phyloP scores from a whole-genome alignment of 164 flowering plant species.

The Akebia trifoliata region DNA sequence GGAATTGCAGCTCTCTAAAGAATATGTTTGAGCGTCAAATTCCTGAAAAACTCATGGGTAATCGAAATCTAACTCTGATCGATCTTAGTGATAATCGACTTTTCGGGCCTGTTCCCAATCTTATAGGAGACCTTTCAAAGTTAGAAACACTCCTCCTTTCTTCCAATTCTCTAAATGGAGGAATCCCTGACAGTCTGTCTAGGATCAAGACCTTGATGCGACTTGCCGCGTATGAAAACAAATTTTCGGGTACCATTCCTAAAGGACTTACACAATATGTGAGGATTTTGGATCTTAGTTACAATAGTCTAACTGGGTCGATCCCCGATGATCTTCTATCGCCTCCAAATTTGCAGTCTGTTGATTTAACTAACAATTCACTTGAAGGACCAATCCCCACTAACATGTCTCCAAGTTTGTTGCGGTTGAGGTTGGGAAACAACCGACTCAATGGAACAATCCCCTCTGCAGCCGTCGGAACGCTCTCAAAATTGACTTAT shows the following conservation, averaged over 20 bases:
- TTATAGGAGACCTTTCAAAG: slow-evolving; percentile 40
- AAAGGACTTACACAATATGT: slow-evolving; percentile 29
- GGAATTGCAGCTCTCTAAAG: slow-evolving; percentile 31
- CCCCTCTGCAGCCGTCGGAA: slow-evolving; percentile 23
- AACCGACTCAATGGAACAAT: slow-evolving; percentile 41
- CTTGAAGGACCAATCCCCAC: slow-evolving; percentile 48
- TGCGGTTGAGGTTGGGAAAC: slow-evolving; percentile 54
- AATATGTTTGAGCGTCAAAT: slow-evolving; percentile 30
- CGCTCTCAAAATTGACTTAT: slow-evolving; percentile 37
- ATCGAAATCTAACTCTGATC: slow-evolving; percentile 36
- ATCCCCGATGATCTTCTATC: slow-evolving; percentile 51
- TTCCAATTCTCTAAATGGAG: slow-evolving; percentile 37
- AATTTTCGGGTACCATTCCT: slow-evolving; percentile 45
- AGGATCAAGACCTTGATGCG: slow-evolving; percentile 33
- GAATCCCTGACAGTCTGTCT: slow-evolving; percentile 38
- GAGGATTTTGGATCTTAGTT: slow-evolving; percentile 53
- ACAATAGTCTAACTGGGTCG: slow-evolving; percentile 37
- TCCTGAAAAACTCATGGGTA: slow-evolving; percentile 31
- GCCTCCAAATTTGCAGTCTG: slow-evolving; percentile 27
- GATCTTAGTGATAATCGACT: slow-evolving; percentile 47
- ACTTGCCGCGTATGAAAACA: slow-evolving; percentile 61
- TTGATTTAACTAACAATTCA: slow-evolving; percentile 49
- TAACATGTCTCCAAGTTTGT: slow-evolving; percentile 32
- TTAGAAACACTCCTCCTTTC: slow-evolving; percentile 45
- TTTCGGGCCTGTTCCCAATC: slow-evolving; percentile 37